Evolutionary conservation across 768 basidiomycete species (phyloP), one percentile per base, ranked within the genome.

Genomic region (Obba rivulosa): DNA sequence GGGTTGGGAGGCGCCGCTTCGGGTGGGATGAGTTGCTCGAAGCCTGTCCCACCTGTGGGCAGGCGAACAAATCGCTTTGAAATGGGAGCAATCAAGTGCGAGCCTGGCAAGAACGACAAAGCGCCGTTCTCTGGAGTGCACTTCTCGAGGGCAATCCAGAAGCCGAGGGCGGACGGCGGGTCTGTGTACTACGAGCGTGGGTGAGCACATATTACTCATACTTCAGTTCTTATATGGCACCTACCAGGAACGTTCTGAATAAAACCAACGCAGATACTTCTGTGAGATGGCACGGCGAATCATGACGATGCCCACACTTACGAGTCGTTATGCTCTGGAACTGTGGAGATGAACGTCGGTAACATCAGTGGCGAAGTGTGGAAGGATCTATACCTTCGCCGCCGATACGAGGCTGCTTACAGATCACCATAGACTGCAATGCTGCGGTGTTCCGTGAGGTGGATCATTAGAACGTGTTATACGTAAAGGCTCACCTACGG

Each of bases 111-210:
- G 67, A 94, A 95, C 4, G 85, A 89, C 5, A 93, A 75, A 8
- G 92, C 90, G 8, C 92, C 92, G 57, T 94, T 94, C 38, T 69
- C 67, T 2, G 76, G 61, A 4, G 92, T 93, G 65, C 93, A 96
- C 50, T 79, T 75, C 64, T 98, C 95, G 34, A 99, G 71, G 0
- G 95, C 90, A 49, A 98, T 88, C 96, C 96, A 99, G 63, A 94
- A 91, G 2, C 96, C 96, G 18, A 98, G 77, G 0, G 96, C 96
- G 8, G 82, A 83, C 0, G 89, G 89, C 10, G 96, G 96, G 35
- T 87, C 74, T 8, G 94, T 96, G 67, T 95, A 97, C 82, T 98
- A 63, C 37, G 68, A 24, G 14, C 31, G 24, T 20, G 22, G 20
- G 25, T 11, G 34, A n/a, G 17, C 31, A 23, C 8, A 24, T 41